phyloP scores from a whole-genome alignment of 331 rosid genomes.

The Arachis monticola region DNA sequence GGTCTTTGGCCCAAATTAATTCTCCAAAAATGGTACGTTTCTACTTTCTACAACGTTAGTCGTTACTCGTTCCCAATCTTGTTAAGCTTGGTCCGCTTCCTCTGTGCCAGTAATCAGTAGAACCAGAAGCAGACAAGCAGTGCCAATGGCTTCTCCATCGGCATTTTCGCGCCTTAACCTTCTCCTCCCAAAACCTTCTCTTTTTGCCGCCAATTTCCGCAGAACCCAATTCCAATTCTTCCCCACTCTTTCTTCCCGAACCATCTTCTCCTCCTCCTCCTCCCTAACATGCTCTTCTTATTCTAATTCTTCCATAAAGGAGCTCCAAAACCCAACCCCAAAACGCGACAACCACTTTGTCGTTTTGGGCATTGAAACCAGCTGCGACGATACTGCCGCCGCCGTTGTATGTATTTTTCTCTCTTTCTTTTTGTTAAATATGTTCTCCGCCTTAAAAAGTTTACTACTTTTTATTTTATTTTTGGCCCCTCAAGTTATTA shows the following conservation, averaged over 20 bases:
- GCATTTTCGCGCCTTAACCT: too few species aligned
- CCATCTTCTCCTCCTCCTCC: slow-evolving; percentile 28
- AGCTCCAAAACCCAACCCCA: slow-evolving; percentile 26
- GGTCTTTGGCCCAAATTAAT: too few species aligned
- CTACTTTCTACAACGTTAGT: too few species aligned
- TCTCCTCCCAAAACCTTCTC: slow-evolving; percentile 58
- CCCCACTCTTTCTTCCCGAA: slow-evolving; percentile 35
- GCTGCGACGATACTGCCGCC: slow-evolving; percentile 98
- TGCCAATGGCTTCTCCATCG: too few species aligned
- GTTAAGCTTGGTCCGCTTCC: too few species aligned
- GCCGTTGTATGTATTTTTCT: slow-evolving; percentile 64
- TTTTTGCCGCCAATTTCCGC: slow-evolving; percentile 45
- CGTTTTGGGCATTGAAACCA: slow-evolving; percentile 92
- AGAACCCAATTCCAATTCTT: slow-evolving; percentile 31
- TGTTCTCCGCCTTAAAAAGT: slow-evolving; percentile 19
- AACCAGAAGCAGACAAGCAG: too few species aligned
- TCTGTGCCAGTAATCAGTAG: too few species aligned
- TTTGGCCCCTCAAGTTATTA: too few species aligned
- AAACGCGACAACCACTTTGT: slow-evolving; percentile 47
- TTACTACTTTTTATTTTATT: too few species aligned
- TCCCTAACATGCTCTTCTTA: slow-evolving; percentile 24
- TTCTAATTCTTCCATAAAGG: neutral
- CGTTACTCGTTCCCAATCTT: too few species aligned
- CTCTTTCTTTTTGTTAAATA: too few species aligned
- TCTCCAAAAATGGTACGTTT: too few species aligned